Evolutionary conservation across 1,284 basidiomycete genomes (phyloP).

Genomic region (Rhodotorula sp.): DNA sequence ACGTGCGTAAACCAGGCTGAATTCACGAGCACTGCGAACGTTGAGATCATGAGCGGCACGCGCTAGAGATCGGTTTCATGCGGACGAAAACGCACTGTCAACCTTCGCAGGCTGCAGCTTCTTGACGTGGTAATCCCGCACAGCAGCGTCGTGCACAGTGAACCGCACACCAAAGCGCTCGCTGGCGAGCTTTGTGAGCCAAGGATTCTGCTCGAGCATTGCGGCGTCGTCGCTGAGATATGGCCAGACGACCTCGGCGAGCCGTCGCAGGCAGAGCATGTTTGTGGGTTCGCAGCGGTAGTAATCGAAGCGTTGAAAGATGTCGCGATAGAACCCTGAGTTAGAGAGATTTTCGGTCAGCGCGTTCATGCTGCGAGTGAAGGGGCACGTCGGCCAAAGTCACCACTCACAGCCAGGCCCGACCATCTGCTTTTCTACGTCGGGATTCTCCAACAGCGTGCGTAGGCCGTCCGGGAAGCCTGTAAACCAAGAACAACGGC

Average conservation of each 20-base stretch:
- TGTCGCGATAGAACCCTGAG: not conserved
- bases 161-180: not conserved
- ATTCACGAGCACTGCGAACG: not conserved
- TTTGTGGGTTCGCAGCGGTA: not conserved
- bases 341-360: not conserved
- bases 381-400: too few species aligned
- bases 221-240: not conserved
- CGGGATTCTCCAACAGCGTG: not conserved
- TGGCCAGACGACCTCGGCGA: conserved; percentile 6
- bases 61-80: not conserved
- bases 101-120: not conserved
- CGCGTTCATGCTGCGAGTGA: too few species aligned
- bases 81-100: not conserved
- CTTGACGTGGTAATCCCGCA: not conserved
- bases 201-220: not conserved
- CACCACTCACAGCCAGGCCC: conserved; percentile 3
- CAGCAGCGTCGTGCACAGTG: not conserved
- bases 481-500: not conserved
- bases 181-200: not conserved
- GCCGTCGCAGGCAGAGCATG: not conserved
- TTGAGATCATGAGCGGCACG: too few species aligned
- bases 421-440: conserved; percentile 6
- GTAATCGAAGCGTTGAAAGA: not conserved
- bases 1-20: conserved; percentile 8
- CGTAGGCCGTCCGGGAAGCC: not conserved